Evolutionary conservation across 2,329 filamentous ascomycete genomes (phyloP), one percentile per base, ranked within the genome.

Genomic region (Pseudogymnoascus sp.): DNA sequence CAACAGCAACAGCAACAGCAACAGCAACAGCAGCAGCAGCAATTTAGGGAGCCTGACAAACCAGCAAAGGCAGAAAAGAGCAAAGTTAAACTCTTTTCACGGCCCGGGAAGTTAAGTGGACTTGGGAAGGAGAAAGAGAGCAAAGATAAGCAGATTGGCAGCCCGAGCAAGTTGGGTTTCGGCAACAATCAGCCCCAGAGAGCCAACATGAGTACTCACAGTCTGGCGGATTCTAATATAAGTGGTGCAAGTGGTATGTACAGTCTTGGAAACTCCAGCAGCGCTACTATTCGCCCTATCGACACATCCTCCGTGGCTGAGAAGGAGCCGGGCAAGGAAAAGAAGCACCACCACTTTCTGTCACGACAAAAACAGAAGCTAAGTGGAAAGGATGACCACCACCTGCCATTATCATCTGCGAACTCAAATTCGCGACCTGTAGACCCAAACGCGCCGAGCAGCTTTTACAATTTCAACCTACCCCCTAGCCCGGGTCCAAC

Each of bases 61-160:
- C 81, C 82, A 68, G 85, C 87, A 72, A 79, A 81, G 21, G 70
- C 74, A 33, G 87, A 90, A 69, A 90, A 90, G 75, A 86, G 86
- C 66, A 92, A 91, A 76, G 88, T 90, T 73, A 93, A 93, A 78
- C 80, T 93, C 28, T 93, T 93, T 72, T 90, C 87, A 6, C 83
- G 90, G 61, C 89, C 89, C 0, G 88, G 88, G 71, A 91, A 88
- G 76, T 89, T 91, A 63, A 47, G 28, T 69, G 83, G 84, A 61
- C 85, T 86, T 64, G 78, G 78, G 17, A 91, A 89, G 72, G 82
- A 85, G 36, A 81, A 78, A 68, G 87, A 91, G 9, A 68, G 80
- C 6, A 87, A 85, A 70, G 81, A 87, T 17, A 87, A 88, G 68
- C 82, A 87, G 1, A 74, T 90, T 23, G 88, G 89, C 1, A 92